Conservation (phyloP, 495 filamentous ascomycete genomes). For the Pyrenula aspistea region DNA sequence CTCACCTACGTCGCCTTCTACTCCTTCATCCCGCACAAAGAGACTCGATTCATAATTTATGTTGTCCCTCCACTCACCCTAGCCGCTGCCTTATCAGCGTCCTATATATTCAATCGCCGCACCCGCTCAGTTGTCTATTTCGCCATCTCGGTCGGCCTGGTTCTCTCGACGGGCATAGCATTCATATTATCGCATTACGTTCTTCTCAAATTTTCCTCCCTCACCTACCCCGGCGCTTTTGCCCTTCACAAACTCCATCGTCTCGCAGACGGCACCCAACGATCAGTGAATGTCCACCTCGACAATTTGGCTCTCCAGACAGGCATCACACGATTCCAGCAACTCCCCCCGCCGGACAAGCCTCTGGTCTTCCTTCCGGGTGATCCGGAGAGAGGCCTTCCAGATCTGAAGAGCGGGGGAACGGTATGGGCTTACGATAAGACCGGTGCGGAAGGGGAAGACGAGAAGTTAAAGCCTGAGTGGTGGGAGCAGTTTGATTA, state of each 20-base stretch:
- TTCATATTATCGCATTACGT: constrained; percentile 49
- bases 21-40: constrained; percentile 84
- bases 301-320: constrained; percentile 90
- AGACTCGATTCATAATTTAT: constrained; percentile 93
- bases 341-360: constrained; percentile 16
- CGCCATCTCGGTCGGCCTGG: constrained; percentile 41
- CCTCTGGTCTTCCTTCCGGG: constrained; percentile 1
- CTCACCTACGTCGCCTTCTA: constrained; percentile 67
- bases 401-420: constrained; percentile 1
- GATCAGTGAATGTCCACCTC: constrained; percentile 48
- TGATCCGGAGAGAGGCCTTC: neutral
- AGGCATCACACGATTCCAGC: constrained; percentile 78
- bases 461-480: constrained; percentile 36
- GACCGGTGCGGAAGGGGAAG: constrained; percentile 26
- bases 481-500: constrained; percentile 87
- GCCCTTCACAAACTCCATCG: constrained; percentile 46
- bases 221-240: constrained; percentile 82
- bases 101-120: constrained; percentile 59
- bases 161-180: constrained; percentile 43
- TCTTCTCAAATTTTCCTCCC: constrained; percentile 54
- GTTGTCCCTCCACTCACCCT: constrained; percentile 70
- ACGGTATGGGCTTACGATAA: constrained; percentile 43
- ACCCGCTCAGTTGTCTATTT: constrained; percentile 43
- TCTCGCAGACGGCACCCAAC: constrained; percentile 9
- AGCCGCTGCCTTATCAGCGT: constrained; percentile 59